phyloP scores from a whole-genome alignment of 2,329 filamentous ascomycete genomes.

The Fusarium aywerte region DNA sequence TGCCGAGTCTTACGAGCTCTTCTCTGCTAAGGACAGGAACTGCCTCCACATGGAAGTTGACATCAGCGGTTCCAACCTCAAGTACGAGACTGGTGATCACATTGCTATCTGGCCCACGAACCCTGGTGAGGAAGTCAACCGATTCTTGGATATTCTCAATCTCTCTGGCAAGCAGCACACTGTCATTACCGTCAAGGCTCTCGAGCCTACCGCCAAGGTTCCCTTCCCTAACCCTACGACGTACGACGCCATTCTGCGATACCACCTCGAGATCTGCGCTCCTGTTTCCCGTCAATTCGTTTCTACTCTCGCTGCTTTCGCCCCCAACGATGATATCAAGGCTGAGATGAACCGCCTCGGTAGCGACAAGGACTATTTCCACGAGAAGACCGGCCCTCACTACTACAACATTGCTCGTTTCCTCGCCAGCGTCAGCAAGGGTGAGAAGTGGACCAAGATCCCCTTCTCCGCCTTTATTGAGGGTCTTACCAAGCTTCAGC shows the following conservation, averaged over 20 bases:
- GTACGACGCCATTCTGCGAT: constrained; percentile 91
- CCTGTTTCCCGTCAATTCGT: constrained; percentile 97
- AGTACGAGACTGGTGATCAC: constrained; percentile 96
- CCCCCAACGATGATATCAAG: constrained; percentile 85
- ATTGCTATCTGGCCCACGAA: constrained; percentile 98
- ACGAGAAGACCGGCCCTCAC: constrained; percentile 81
- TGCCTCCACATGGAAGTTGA: constrained; percentile 97
- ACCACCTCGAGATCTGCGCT: constrained; percentile 96
- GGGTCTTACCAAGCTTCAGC: constrained; percentile 92
- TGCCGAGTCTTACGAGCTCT: constrained; percentile 88
- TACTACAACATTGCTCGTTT: constrained; percentile 92
- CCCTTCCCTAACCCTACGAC: constrained; percentile 98
- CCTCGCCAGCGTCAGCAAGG: constrained; percentile 76
- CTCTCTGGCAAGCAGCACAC: constrained; percentile 79
- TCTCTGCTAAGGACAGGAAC: constrained; percentile 89
- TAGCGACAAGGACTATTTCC: constrained; percentile 94
- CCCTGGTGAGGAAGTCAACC: constrained; percentile 88
- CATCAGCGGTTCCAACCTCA: constrained; percentile 86
- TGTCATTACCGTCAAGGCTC: constrained; percentile 88
- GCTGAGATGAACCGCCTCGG: constrained; percentile 89
- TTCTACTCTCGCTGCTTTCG: constrained; percentile 85
- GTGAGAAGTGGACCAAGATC: constrained; percentile 81
- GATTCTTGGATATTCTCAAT: constrained; percentile 83
- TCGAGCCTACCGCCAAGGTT: constrained; percentile 96
- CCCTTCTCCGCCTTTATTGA: constrained; percentile 97